Evolutionary conservation across 2,329 filamentous ascomycete species (phyloP), one percentile per base, ranked within the genome.

Genomic region (Fusarium metavorans): DNA sequence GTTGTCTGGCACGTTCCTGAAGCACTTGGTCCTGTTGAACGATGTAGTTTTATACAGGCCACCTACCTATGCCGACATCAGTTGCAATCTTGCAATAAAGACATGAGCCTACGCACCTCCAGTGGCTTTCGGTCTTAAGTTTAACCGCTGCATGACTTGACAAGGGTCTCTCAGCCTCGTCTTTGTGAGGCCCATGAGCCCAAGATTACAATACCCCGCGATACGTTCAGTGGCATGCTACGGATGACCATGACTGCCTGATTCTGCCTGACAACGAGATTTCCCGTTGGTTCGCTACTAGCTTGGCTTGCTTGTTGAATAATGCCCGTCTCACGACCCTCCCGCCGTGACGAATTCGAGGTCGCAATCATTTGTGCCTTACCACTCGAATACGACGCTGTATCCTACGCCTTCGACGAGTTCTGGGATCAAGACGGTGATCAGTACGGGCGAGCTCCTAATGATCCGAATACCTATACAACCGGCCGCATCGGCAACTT

Each of bases 401-500:
- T 77, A 1, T 61, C 27, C 3, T 57, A 76, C 14, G 62, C 79
- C 0, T 75, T 81, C 5, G 80, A 82, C 23, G 34, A 71, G 1
- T 59, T 71, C 2, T 71, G 67, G 69, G 67, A 71, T 25, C 18
- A 59, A 5, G 5, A 11, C 6, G 6, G 32, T 13, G 65, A 50
- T 20, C 48, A 2, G 0, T 81, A 80, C 13, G 78, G 76, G 2
- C 70, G 72, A 34, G 74, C 75, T 0, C 18, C 32, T 0, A 72
- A 76, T 1, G 81, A 83, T 35, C 18, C 6, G 0, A 83, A 83
- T 54, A 57, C 6, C 0, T 83, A 82, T 25, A 76, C 66, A 1
- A 80, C 77, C 3, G 82, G 82, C 1, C 76, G 78, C 1, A 72
- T 82, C 2, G 76, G 79, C 2, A 67, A 65, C 7, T 71, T 77